A percentile compares a stretch with the other conserved stretches of the same genome.
Conservation (phyloP, 805 yeast genomes). For the Teunomyces aglyptinius region DNA sequence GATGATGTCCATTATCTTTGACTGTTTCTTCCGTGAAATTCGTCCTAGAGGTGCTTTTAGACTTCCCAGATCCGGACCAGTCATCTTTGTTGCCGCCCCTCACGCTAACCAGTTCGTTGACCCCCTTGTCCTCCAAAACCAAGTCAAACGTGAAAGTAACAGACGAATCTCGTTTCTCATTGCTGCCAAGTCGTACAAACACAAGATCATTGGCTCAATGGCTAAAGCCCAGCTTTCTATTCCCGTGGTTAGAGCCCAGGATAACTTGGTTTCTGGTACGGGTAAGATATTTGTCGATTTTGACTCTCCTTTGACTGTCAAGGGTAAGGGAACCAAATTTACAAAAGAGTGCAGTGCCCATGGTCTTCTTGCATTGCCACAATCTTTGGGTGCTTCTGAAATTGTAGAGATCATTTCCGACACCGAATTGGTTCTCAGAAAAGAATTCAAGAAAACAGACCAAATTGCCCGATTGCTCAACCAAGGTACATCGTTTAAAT, state of each 20-base stretch:
- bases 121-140: constrained; percentile 79
- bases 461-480: constrained; percentile 44
- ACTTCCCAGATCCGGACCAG: constrained; percentile 70
- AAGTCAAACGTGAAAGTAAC: constrained; percentile 63
- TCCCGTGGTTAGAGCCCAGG: constrained; percentile 93
- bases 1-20: constrained; percentile 41
- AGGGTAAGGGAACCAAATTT: constrained; percentile 69
- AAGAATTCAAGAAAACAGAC: constrained; percentile 59
- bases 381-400: constrained; percentile 72
- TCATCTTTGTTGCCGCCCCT: constrained; percentile 93
- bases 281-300: constrained; percentile 64
- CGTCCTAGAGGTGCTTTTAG: constrained; percentile 83
- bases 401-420: constrained; percentile 68
- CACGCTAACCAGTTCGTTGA: constrained; percentile 94
- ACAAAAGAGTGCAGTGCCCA: constrained; percentile 57
- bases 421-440: constrained; percentile 63
- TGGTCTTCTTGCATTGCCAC: constrained; percentile 76
- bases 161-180: constrained; percentile 77
- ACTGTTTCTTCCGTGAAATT: constrained; percentile 83
- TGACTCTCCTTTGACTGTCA: constrained; percentile 52
- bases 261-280: constrained; percentile 61
- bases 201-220: constrained; percentile 67
- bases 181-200: constrained; percentile 75
- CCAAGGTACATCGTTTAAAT: constrained; percentile 58
- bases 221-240: constrained; percentile 78